Evolutionary conservation across 2,329 filamentous ascomycete genomes (phyloP), one percentile per base, ranked within the genome.

Genomic region (Epichloe amarillans): DNA sequence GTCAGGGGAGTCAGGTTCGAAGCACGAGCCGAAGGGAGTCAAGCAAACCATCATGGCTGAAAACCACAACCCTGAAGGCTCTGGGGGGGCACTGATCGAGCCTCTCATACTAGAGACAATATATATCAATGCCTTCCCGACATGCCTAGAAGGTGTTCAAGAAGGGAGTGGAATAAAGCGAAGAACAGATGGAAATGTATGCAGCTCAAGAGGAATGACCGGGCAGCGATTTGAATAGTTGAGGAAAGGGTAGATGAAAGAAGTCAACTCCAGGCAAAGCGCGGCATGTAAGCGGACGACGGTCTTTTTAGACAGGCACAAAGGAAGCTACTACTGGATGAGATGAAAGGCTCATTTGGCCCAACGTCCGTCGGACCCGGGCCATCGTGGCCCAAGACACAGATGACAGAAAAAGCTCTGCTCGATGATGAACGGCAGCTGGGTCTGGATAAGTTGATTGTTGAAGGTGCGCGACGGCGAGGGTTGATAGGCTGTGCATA

Each of bases 21-120:
- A 55, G 51, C 65, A 65, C 58, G 66, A 66, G 51, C 63, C 59
- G 54, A 68, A 59, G 54, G 69, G 66, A 55, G 61, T 60, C 60
- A 73, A 76, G 60, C 74, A 76, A 51, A 66, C 64, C 52, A 66
- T 64, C 55, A 76, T 55, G 52, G 68, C 69, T 55, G 68, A 66
- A 53, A 76, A 66, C 71, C 73, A 77, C 54, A 72, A 72, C 53
- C 66, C 59, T 60, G 68, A 69, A 44, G 66, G 63, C 60, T 67
- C 67, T 61, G 62, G 60, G 62, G 60, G 62, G 59, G 71, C 67
- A 60, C 64, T 66, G 63, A 64, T 66, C 61, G 69, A 62, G 57
- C 60, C 56, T 62, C 66, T 71, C 69, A 73, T 73, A 54, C 60
- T 66, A 62, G 51, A 50, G 51, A 45, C 30, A 51, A 49, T 48